phyloP scores from a whole-genome alignment of 345 rosid species.

The Draba incana region DNA sequence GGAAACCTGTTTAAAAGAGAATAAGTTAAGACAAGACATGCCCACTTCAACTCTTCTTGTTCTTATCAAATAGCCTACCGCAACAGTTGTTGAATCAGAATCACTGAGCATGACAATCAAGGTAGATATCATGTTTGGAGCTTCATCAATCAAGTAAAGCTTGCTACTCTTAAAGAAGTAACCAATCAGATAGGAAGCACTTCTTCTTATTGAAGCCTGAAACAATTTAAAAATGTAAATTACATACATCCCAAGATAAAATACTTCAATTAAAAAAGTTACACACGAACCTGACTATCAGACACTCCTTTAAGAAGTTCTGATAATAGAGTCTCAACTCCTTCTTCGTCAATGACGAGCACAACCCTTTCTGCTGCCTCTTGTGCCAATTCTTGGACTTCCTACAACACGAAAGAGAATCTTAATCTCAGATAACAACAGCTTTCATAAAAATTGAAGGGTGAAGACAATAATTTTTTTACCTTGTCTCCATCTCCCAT shows the following conservation, averaged over 20 bases:
- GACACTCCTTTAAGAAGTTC: constrained; percentile 89
- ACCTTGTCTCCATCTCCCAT: constrained; percentile 82
- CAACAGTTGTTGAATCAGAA: constrained; percentile 76
- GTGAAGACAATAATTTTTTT: constrained; percentile 18
- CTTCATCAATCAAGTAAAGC: constrained; percentile 91
- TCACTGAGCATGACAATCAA: constrained; percentile 91
- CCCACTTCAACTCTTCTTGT: constrained; percentile 16
- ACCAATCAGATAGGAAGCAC: constrained; percentile 86
- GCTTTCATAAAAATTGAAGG: constrained; percentile 15
- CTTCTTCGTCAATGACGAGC: constrained; percentile 92
- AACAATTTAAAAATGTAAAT: constrained; percentile 17
- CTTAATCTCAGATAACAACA: constrained; percentile 14
- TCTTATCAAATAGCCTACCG: constrained; percentile 50
- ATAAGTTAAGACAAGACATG: constrained; percentile 35
- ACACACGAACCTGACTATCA: constrained; percentile 65
- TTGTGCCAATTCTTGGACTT: constrained; percentile 83
- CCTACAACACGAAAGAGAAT: constrained; percentile 48
- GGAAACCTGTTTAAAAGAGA: constrained; percentile 57
- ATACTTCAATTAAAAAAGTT: constrained; percentile 19
- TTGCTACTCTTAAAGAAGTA: constrained; percentile 91
- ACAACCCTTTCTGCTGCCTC: constrained; percentile 89
- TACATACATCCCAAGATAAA: constrained; percentile 12
- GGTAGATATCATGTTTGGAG: constrained; percentile 89
- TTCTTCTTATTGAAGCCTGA: constrained; percentile 91
- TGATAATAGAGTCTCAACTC: constrained; percentile 70